A percentile compares a stretch with the other conserved stretches of the same genome.
Conservation (phyloP, 345 rosid genomes). For the Ailanthus altissimus region DNA sequence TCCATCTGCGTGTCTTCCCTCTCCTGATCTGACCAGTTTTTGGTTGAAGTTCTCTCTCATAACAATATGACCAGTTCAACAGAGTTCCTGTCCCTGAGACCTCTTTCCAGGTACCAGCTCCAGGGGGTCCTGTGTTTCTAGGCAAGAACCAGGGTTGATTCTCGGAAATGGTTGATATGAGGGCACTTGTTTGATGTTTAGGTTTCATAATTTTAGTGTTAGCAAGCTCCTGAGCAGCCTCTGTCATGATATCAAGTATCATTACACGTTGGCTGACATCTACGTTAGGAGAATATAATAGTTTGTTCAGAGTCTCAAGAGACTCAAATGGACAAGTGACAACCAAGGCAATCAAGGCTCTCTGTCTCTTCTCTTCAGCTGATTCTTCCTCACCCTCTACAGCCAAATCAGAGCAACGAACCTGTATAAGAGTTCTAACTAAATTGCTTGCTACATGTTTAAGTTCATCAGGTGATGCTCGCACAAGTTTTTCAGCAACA, state of each 20-base stretch:
- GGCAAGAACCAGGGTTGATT: constrained; percentile 95
- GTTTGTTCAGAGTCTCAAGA: constrained; percentile 58
- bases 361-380: constrained; percentile 92
- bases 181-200: constrained; percentile 46
- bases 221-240: constrained; percentile 92
- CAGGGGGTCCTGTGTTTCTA: constrained; percentile 61
- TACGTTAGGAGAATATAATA: constrained; percentile 81
- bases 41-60: constrained; percentile 83
- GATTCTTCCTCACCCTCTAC: constrained; percentile 96
- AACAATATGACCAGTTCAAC: constrained; percentile 74
- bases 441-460: constrained; percentile 76
- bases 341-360: constrained; percentile 78
- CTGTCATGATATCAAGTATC: constrained; percentile 93
- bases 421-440: constrained; percentile 72
- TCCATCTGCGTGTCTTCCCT: constrained; percentile 90
- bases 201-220: constrained; percentile 56
- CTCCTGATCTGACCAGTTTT: constrained; percentile 54
- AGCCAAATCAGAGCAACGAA: constrained; percentile 88
- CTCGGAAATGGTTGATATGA: constrained; percentile 72
- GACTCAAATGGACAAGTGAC: constrained; percentile 80
- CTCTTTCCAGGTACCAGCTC: constrained; percentile 77
- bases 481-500: constrained; percentile 85
- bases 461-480: constrained; percentile 94
- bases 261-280: constrained; percentile 93
- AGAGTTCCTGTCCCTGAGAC: constrained; percentile 58